These are phyloP conservation scores for Neostapfia colusana DNA, from an alignment of 176 grass and related monocot genomes.

Conservation along the genomic window DNA sequence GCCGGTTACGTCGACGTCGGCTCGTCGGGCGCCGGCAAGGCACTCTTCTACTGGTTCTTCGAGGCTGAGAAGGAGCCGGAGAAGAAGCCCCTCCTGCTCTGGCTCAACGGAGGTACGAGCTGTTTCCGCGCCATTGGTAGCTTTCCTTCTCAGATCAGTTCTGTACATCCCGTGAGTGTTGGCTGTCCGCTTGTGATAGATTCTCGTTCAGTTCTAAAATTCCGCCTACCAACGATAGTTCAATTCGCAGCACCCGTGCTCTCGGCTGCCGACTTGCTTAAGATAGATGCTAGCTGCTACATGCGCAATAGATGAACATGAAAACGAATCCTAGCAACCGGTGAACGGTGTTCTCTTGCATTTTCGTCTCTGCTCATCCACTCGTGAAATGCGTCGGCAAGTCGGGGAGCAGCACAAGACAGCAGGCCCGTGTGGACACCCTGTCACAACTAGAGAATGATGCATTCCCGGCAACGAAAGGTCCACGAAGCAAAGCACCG, in stretches of 20 bases:
- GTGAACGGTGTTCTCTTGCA: background rate
- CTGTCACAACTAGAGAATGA: slow-evolving; percentile 7
- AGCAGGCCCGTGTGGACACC: slow-evolving; percentile 27
- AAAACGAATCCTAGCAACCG: background rate
- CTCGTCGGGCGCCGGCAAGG: slow-evolving; percentile 44
- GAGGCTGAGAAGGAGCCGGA: slow-evolving; percentile 64
- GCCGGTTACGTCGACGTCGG: slow-evolving; percentile 70
- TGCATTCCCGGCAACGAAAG: slow-evolving; percentile 49
- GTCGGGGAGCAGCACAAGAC: background rate
- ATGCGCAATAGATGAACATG: background rate
- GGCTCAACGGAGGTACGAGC: slow-evolving; percentile 89
- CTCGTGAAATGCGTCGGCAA: slow-evolving; percentile 18
- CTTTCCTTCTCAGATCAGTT: background rate
- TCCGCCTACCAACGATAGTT: background rate
- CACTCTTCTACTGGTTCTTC: slow-evolving; percentile 98
- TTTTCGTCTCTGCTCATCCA: background rate
- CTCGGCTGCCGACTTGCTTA: background rate
- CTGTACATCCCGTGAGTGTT: slow-evolving; percentile 28
- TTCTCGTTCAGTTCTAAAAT: background rate
- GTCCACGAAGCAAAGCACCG: slow-evolving; percentile 41
- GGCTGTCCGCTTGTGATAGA: background rate
- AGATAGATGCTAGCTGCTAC: background rate
- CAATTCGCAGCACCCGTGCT: background rate
- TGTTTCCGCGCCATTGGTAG: background rate
- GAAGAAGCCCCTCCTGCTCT: slow-evolving; percentile 92